These are phyloP conservation scores for Rhizopogon vesiculosus DNA, from an alignment of 768 basidiomycete genomes.

Conservation along the genomic window DNA sequence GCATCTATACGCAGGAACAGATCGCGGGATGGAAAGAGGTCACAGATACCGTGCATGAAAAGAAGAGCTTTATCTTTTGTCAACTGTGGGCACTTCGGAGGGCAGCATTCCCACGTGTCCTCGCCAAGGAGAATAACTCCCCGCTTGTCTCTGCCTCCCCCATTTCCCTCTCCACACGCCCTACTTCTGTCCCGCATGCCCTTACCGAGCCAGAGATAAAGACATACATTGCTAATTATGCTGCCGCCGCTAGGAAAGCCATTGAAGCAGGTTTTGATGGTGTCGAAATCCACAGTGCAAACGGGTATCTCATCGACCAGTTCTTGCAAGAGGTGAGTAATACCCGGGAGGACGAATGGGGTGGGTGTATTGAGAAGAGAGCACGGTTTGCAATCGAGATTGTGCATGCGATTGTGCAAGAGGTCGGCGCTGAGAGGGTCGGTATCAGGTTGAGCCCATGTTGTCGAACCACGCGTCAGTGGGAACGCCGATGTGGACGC, in stretches of 20 bases:
- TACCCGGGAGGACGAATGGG: constrained; percentile 44
- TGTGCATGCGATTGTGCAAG: constrained; percentile 34
- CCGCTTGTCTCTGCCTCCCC: constrained; percentile 22
- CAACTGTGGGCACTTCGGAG: constrained; percentile 51
- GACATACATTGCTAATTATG: constrained; percentile 40
- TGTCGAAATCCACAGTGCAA: constrained; percentile 33
- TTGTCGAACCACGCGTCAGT: constrained; percentile 27
- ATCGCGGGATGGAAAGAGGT: constrained; percentile 50
- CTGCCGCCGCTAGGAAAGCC: constrained; percentile 47
- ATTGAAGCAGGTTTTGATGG: constrained; percentile 62
- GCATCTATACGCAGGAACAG: constrained; percentile 48
- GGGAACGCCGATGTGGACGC: constrained; percentile 2
- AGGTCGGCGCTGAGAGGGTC: constrained; percentile 38
- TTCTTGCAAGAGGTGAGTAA: constrained; percentile 37
- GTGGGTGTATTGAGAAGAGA: constrained; percentile 46
- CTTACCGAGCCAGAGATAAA: constrained; percentile 39
- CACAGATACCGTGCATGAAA: constrained; percentile 37
- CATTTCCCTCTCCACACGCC: constrained; percentile 8
- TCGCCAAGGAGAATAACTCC: constrained; percentile 14
- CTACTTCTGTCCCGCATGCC: constrained; percentile 27
- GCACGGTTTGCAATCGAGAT: constrained; percentile 43
- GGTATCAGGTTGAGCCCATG: constrained; percentile 41
- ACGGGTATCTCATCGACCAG: constrained; percentile 34
- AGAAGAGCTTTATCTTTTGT: constrained; percentile 36
- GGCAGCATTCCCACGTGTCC: constrained; percentile 14